Percentiles rank a stretch among this genome's conserved stretches.
Evolutionary conservation across 495 filamentous ascomycete genomes (phyloP).

Genomic region (Podospora australis): DNA sequence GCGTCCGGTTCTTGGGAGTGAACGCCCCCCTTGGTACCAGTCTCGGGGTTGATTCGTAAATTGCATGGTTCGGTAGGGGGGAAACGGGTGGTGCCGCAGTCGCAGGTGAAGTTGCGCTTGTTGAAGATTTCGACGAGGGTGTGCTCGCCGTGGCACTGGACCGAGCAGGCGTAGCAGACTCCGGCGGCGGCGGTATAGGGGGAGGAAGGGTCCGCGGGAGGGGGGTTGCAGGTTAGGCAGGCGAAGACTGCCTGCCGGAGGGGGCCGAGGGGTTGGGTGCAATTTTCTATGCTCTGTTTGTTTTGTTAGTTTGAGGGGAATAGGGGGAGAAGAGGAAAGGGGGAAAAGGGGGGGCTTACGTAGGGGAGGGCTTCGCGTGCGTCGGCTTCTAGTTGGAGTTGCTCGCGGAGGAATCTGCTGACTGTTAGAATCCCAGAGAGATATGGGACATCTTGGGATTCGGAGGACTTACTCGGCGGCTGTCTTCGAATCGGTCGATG

Average conservation of each 20-base stretch:
- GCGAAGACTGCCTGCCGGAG: constrained; percentile 83
- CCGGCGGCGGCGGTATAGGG: constrained; percentile 73
- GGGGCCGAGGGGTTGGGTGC: constrained; percentile 79
- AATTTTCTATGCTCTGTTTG: constrained; percentile 82
- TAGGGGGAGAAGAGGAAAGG: background rate
- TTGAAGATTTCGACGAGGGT: constrained; percentile 91
- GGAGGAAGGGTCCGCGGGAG: constrained; percentile 52
- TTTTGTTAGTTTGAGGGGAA: background rate
- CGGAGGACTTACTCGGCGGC: constrained; percentile 76
- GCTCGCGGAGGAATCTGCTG: constrained; percentile 73
- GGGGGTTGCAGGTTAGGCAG: constrained; percentile 88
- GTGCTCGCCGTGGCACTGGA: constrained; percentile 94
- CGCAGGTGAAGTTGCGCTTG: constrained; percentile 92
- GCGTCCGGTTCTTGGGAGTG: constrained; percentile 64
- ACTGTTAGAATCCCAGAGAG: too few relatives aligned
- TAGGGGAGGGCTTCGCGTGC: constrained; percentile 92
- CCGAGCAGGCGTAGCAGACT: constrained; percentile 94
- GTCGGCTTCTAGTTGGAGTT: constrained; percentile 87
- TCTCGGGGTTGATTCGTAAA: constrained; percentile 66
- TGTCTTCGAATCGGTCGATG: constrained; percentile 69
- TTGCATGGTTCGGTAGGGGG: constrained; percentile 63
- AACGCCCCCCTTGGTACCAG: constrained; percentile 66
- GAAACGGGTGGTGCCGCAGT: constrained; percentile 86
- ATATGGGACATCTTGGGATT: too few relatives aligned
- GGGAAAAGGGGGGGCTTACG: constrained; percentile 38